Conservation (phyloP, 805 yeast species). For the Teunomyces funiuensis region DNA sequence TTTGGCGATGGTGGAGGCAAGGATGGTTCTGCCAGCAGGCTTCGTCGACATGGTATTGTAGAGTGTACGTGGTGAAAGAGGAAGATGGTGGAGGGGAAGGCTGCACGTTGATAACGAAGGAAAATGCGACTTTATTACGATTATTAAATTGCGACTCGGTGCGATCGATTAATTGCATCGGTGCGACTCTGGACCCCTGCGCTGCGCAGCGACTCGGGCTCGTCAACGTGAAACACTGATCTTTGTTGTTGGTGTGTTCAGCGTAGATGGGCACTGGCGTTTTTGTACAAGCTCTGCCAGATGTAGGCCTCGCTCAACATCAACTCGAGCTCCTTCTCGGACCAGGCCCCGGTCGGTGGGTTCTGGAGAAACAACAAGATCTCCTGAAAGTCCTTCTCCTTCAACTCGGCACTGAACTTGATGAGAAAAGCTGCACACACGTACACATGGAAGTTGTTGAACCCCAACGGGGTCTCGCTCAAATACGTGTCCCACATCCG, state of each 20-base stretch:
- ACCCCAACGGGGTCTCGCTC: constrained; percentile 72
- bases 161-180: not conserved
- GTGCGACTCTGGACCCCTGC: not conserved
- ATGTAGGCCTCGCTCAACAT: constrained; percentile 93
- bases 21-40: constrained; percentile 73
- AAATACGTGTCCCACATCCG: constrained; percentile 98
- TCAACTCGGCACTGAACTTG: constrained; percentile 77
- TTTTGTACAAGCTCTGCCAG: constrained; percentile 91
- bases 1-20: constrained; percentile 88
- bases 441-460: constrained; percentile 90
- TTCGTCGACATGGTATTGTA: constrained; percentile 14
- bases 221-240: not conserved
- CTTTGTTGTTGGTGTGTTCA: constrained; percentile 6
- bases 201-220: constrained; percentile 5
- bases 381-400: constrained; percentile 90
- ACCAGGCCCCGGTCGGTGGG: constrained; percentile 85
- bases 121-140: not conserved
- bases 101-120: constrained; percentile 2
- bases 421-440: constrained; percentile 96
- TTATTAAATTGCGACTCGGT: not conserved
- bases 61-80: not conserved
- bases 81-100: not conserved
- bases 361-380: constrained; percentile 88
- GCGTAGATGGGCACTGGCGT: constrained; percentile 84
- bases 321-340: constrained; percentile 85